Evolutionary conservation across 306 rosid species (phyloP).

Genomic region (Corylus americana): DNA sequence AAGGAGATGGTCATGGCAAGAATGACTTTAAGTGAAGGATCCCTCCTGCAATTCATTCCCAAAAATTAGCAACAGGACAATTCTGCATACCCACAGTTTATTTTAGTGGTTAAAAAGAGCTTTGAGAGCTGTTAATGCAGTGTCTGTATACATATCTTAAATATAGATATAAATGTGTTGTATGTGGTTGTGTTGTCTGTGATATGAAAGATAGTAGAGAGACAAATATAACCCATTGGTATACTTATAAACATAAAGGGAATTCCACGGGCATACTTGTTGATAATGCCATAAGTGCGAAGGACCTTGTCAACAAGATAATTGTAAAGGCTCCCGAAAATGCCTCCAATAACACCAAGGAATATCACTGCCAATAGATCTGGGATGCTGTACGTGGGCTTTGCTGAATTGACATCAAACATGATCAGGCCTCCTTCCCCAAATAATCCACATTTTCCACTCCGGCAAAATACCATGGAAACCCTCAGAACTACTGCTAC

Average conservation of each 20-base stretch:
- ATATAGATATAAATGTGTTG: not conserved
- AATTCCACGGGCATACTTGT: constrained; percentile 49
- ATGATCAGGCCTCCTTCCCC: constrained; percentile 84
- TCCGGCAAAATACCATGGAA: constrained; percentile 53
- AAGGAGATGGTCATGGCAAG: constrained; percentile 55
- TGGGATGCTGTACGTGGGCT: constrained; percentile 39
- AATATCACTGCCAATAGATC: constrained; percentile 60
- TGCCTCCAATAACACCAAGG: constrained; percentile 71
- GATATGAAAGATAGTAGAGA: not conserved
- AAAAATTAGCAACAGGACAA: constrained; percentile 27
- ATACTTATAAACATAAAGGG: not conserved
- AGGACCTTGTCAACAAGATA: constrained; percentile 78
- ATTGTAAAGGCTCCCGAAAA: constrained; percentile 75
- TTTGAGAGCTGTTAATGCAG: not conserved
- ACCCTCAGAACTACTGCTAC: constrained; percentile 73
- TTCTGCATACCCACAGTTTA: not conserved
- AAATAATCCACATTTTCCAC: constrained; percentile 66
- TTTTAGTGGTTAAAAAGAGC: not conserved
- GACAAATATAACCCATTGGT: not conserved
- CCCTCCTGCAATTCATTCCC: constrained; percentile 54
- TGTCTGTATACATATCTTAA: not conserved
- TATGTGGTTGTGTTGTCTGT: not conserved
- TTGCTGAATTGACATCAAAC: constrained; percentile 63
- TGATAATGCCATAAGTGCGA: constrained; percentile 64
- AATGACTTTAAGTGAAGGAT: constrained; percentile 49